phyloP scores from a whole-genome alignment of 176 grass and related monocot species.

The Carex myosuroides region DNA sequence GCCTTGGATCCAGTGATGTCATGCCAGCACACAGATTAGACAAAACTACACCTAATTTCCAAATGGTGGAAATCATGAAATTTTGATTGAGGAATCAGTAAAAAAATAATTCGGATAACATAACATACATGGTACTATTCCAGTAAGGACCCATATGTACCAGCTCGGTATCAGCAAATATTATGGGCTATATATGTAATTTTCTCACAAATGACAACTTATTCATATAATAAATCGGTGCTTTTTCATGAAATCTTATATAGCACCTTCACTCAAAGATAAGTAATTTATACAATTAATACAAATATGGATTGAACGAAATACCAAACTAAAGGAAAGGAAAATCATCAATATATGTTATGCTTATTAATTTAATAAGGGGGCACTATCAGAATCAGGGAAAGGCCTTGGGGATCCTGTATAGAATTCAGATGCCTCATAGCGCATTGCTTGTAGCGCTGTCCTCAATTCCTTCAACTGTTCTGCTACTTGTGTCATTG shows the following conservation, averaged over 20 bases:
- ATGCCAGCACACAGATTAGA: too few species aligned
- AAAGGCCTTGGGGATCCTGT: neutral
- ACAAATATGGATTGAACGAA: neutral
- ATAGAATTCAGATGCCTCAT: neutral
- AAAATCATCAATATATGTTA: neutral
- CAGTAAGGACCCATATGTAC: too few species aligned
- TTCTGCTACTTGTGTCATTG: constrained; percentile 44
- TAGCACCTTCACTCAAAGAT: neutral
- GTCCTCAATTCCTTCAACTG: constrained; percentile 31
- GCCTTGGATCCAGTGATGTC: too few species aligned
- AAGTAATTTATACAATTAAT: neutral
- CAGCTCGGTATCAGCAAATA: too few species aligned
- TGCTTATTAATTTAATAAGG: neutral
- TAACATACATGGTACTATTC: too few species aligned
- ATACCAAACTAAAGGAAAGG: neutral
- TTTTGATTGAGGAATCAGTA: too few species aligned
- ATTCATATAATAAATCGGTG: neutral
- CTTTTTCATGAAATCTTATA: neutral
- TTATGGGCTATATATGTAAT: neutral
- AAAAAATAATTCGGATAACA: too few species aligned
- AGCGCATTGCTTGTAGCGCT: neutral
- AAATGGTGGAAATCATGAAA: too few species aligned
- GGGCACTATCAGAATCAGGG: neutral
- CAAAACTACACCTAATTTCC: too few species aligned
- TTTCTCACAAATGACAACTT: neutral